Evolutionary conservation across 306 rosid genomes (phyloP).

Genomic region (Dalbergia cochinchinensis): DNA sequence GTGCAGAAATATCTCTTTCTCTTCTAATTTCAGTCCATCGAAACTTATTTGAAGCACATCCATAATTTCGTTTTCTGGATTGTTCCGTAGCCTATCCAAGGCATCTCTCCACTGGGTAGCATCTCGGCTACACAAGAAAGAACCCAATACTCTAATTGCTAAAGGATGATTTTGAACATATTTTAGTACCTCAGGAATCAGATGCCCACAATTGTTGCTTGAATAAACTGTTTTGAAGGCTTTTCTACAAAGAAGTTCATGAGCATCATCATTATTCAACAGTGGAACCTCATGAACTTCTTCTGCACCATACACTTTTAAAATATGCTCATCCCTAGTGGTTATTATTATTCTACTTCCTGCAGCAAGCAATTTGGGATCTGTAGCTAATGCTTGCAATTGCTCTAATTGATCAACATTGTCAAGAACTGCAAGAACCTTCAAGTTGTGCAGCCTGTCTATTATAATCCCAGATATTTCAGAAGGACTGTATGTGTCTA

Average conservation of each 20-base stretch:
- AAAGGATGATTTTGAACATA: conserved; percentile 35
- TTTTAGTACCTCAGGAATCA: background rate
- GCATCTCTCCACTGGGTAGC: conserved; percentile 33
- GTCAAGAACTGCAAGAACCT: conserved; percentile 39
- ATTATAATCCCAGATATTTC: conserved; percentile 22
- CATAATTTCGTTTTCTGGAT: conserved; percentile 13
- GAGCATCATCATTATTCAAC: conserved; percentile 1
- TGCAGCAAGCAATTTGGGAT: background rate
- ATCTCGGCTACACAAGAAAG: conserved; percentile 40
- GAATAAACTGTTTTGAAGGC: conserved; percentile 36
- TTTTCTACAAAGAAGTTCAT: conserved; percentile 4
- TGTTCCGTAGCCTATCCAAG: background rate
- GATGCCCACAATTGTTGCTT: background rate
- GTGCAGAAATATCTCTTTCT: conserved; percentile 34
- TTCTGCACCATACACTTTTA: background rate
- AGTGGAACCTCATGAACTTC: background rate
- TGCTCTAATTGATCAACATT: conserved; percentile 28
- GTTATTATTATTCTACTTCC: conserved; percentile 43
- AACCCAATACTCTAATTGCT: conserved; percentile 30
- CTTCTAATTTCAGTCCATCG: conserved; percentile 5
- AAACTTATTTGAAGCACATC: conserved; percentile 24
- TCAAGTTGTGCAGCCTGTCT: background rate
- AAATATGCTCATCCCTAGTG: conserved; percentile 27
- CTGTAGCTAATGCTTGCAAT: background rate
- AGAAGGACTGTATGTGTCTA: background rate